phyloP scores from a whole-genome alignment of 2,329 filamentous ascomycete genomes.

The Zymoseptoria pseudotritici region DNA sequence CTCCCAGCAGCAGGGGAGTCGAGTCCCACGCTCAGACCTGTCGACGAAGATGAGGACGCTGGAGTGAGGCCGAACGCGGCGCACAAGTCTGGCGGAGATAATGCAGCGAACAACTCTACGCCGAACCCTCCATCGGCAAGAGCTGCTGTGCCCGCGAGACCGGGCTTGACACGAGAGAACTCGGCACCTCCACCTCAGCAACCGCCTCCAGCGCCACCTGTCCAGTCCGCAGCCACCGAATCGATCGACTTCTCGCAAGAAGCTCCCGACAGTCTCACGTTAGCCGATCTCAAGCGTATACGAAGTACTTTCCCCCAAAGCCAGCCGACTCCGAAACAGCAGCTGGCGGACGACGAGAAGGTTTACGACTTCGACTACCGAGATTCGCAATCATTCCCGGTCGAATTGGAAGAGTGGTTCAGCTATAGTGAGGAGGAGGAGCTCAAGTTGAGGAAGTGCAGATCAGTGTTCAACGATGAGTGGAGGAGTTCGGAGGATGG shows the following conservation, averaged over 20 bases:
- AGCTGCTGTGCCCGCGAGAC: constrained; percentile 25
- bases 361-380: constrained; percentile 69
- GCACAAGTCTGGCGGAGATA: constrained; percentile 9
- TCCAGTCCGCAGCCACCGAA: constrained; percentile 27
- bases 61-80: constrained; percentile 4
- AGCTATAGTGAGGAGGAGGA: constrained; percentile 83
- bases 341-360: constrained; percentile 25
- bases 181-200: constrained; percentile 36
- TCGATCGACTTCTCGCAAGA: constrained; percentile 25
- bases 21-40: constrained; percentile 24
- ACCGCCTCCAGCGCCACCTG: constrained; percentile 36
- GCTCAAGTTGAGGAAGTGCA: constrained; percentile 66
- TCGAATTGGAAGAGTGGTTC: constrained; percentile 98
- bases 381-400: constrained; percentile 55
- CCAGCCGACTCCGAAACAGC: constrained; percentile 26
- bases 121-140: constrained; percentile 15
- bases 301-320: constrained; percentile 38
- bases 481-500: constrained; percentile 47
- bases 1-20: constrained; percentile 29
- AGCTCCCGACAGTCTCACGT: constrained; percentile 39
- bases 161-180: constrained; percentile 33
- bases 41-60: constrained; percentile 17
- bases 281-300: constrained; percentile 40
- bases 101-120: constrained; percentile 10
- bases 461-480: constrained; percentile 67